Evolutionary conservation across 129 eudicot genomes (phyloP), one percentile per base, ranked within the genome.

Genomic region (Centrapalus pauciflorus): DNA sequence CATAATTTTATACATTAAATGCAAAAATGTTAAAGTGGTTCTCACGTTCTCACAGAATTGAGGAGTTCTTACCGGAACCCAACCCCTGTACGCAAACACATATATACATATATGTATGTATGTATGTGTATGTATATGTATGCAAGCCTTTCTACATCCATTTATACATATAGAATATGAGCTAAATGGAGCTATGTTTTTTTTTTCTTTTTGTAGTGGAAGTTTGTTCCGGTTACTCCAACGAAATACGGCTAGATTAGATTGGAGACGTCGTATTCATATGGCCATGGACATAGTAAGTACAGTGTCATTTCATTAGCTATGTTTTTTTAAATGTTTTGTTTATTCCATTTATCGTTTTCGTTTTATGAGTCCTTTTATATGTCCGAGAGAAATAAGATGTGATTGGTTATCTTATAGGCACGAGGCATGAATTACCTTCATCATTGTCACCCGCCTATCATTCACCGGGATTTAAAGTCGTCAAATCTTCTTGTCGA

Each of bases 341-440:
- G 40, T 45, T 45, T 16, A 45, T 3, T 2, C 17, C 34, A 0
- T 27, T 70, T 63, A 7, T 55, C 24, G 25, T 48, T 28, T 32
- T n/a, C 13, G 5, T 38, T 56, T 56, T 11, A 33, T 19, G 45
- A 32, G 45, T 40, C 68, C 68, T 8, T 40, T 16, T 38, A 6
- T 29, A 25, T 69, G 29, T 32, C 29, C 50, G 25, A n/a, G n/a
- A n/a, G n/a, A n/a, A n/a, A n/a, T n/a, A n/a, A n/a, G n/a, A n/a
- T n/a, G n/a, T 14, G 17, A 23, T 43, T 32, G 21, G 35, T 65
- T 49, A 66, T 66, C 63, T n/a, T 64, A 32, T 77, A 93, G 99
- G 99, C 95, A 37, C 82, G 99, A 45, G 99, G 99, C 20, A 79
- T 93, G 95, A 93, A 89, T 83, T 89, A 93, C 72, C 96, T 93